Conservation (phyloP, 495 filamentous ascomycete species). For the Aspergillus heteromorphus region DNA sequence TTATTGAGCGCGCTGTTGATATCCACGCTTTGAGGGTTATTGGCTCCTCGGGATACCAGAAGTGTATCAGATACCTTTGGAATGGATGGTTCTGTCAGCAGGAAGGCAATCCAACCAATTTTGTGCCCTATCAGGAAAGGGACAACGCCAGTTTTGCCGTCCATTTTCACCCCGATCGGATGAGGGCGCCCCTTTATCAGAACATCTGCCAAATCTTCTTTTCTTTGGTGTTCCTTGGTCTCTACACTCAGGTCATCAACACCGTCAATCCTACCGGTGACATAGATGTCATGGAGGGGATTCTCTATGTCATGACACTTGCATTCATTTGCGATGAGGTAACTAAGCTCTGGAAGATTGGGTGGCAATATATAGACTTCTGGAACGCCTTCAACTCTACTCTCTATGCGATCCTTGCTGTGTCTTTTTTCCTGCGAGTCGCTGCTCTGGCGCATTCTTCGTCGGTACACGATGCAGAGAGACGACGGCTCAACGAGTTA, state of each 20-base stretch:
- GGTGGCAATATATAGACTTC: conserved; percentile 80
- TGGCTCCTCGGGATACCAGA: conserved; percentile 89
- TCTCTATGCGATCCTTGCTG: conserved; percentile 69
- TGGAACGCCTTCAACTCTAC: conserved; percentile 92
- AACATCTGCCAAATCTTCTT: conserved; percentile 82
- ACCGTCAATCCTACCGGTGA: conserved; percentile 76
- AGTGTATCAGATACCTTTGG: conserved; percentile 89
- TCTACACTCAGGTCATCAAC: conserved; percentile 91
- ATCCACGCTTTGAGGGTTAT: conserved; percentile 85
- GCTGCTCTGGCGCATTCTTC: conserved; percentile 64
- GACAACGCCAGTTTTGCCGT: conserved; percentile 66
- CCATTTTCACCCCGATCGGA: conserved; percentile 89
- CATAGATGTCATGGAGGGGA: conserved; percentile 74
- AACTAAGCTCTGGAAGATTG: conserved; percentile 87
- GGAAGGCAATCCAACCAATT: conserved; percentile 77
- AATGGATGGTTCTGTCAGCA: conserved; percentile 94
- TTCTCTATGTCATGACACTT: conserved; percentile 86
- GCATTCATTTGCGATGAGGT: conserved; percentile 90
- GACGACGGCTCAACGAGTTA: conserved; percentile 67
- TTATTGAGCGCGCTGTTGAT: conserved; percentile 87
- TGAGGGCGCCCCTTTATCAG: conserved; percentile 88
- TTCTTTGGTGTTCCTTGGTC: conserved; percentile 70
- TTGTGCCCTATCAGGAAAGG: conserved; percentile 75
- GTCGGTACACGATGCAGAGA: conserved; percentile 41
- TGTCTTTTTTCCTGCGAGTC: conserved; percentile 72